These are phyloP conservation scores for Sphaerosporella brunnea DNA, from an alignment of 495 filamentous ascomycete genomes.

Conservation along the genomic window DNA sequence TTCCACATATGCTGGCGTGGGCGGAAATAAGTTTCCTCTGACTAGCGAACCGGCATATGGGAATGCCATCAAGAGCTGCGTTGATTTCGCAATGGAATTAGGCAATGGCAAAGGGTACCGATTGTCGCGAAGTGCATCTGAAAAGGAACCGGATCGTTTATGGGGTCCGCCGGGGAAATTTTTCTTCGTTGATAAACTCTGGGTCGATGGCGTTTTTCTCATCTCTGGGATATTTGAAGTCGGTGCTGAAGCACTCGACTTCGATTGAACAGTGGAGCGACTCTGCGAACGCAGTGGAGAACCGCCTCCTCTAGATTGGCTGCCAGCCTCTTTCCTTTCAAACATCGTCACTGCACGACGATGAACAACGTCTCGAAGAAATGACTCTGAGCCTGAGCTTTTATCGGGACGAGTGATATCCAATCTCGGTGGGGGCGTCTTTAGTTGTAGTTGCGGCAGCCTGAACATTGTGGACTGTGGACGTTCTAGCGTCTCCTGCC, in stretches of 20 bases:
- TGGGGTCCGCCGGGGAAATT: slow-evolving; percentile 29
- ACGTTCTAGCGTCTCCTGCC: slow-evolving; percentile 10
- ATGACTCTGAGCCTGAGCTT: slow-evolving; percentile 19
- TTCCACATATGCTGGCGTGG: slow-evolving; percentile 57
- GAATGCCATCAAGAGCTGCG: slow-evolving; percentile 41
- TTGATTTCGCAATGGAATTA: slow-evolving; percentile 25
- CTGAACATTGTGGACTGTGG: slow-evolving; percentile 17
- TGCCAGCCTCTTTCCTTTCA: background rate
- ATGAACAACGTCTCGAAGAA: slow-evolving; percentile 18
- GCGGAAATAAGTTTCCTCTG: slow-evolving; percentile 60
- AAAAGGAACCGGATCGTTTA: slow-evolving; percentile 61
- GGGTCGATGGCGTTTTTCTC: background rate
- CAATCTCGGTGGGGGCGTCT: slow-evolving; percentile 20
- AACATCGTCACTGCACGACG: background rate
- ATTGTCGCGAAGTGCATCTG: slow-evolving; percentile 69
- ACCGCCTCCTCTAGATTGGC: background rate
- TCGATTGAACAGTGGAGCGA: background rate
- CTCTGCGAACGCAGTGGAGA: background rate
- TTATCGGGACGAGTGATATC: slow-evolving; percentile 18
- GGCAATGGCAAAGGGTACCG: slow-evolving; percentile 28
- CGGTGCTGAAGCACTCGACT: slow-evolving; percentile 3
- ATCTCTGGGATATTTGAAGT: background rate
- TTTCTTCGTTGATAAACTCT: slow-evolving; percentile 1
- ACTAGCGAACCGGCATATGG: slow-evolving; percentile 70
- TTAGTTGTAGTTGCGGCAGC: slow-evolving; percentile 3